Conservation (phyloP, 352 stramenopile genomes). For the Phytophthora nicotianae region DNA sequence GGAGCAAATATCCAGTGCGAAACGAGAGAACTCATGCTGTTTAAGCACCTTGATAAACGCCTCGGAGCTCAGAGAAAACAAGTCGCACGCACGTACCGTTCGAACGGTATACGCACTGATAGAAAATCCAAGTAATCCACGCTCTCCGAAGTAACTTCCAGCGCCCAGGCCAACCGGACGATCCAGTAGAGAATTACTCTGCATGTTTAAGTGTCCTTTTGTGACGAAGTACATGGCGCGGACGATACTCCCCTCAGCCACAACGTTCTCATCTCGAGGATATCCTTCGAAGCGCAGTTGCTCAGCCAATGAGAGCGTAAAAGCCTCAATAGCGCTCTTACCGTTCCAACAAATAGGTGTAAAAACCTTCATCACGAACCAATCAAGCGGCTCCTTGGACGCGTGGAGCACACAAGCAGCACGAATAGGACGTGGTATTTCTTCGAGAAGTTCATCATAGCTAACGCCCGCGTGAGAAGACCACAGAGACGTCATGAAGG, state of each 20-base stretch:
- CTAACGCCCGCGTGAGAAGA: slow-evolving; percentile 60
- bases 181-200: slow-evolving; percentile 32
- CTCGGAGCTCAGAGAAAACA: slow-evolving; percentile 40
- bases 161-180: slow-evolving; percentile 26
- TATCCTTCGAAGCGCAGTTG: slow-evolving; percentile 66
- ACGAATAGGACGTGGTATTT: slow-evolving; percentile 54
- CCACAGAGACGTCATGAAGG: slow-evolving; percentile 61
- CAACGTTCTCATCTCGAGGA: slow-evolving; percentile 57
- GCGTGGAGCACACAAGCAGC: slow-evolving; percentile 54
- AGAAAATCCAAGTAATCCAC: slow-evolving; percentile 53
- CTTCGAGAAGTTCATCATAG: slow-evolving; percentile 54
- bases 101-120: slow-evolving; percentile 48
- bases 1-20: slow-evolving; percentile 29
- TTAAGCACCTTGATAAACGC: slow-evolving; percentile 47
- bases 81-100: slow-evolving; percentile 34
- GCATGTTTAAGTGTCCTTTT: slow-evolving; percentile 51
- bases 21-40: slow-evolving; percentile 18
- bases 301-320: slow-evolving; percentile 41
- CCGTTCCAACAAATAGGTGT: slow-evolving; percentile 31
- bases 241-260: slow-evolving; percentile 61
- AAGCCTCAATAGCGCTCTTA: slow-evolving; percentile 16
- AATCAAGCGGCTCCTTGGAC: slow-evolving; percentile 38
- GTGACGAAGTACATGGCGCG: slow-evolving; percentile 78
- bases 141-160: slow-evolving; percentile 67
- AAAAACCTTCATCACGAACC: slow-evolving; percentile 47